Base-by-base conservation (phyloP, 495 filamentous ascomycete species). In the Trypethelium eluteriae region DNA sequence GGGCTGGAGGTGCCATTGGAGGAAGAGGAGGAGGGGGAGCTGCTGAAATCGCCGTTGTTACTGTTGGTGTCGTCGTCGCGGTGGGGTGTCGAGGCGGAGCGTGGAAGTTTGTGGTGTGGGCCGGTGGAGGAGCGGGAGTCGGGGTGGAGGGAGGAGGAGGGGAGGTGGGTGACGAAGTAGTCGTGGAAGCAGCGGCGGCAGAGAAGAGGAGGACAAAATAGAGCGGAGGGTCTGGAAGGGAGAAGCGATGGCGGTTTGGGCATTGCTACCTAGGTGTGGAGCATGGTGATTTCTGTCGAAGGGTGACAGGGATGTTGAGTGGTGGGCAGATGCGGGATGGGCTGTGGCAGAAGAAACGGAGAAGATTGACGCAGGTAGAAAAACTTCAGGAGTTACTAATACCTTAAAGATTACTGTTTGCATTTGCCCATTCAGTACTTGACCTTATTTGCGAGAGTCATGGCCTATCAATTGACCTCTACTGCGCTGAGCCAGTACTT, bases 151-250 rank as follows among this genome's bases (percentile, higher is more conserved):
- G 93, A 97, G 50, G 91, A 93, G 32, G 92, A 95, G 5, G 94
- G 94, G 0, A 98, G 82, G 75, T 97, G 89, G 4, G 94, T 96
- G 41, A 97, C 89, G 74, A 98, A 98, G 80, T 98, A 98, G 69
- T 94, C 90, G 79, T 95, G 92, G 78, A 97, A 98, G 68, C 80
- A 75, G 36, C 88, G 88, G 4, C 76, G 80, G 53, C 53, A 59
- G 25, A 59, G 53, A 18, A 59, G 36, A 9, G 0, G 18, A 7
- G 18, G 53, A 7, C 2, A 14, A 63, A 77, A 70, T 56, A 7
- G 66, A 47, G 61, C 9, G 18, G 18, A 53, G 9, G 16, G 18
- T 2, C 0, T 53, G 25, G 14, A 32, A 18, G 32, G 53, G 32
- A 59, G 32, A 18, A 18, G 18, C 25, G 32, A 18, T 35, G 53